phyloP scores from a whole-genome alignment of 176 grass and related monocot species.

The Pharus latifolius region DNA sequence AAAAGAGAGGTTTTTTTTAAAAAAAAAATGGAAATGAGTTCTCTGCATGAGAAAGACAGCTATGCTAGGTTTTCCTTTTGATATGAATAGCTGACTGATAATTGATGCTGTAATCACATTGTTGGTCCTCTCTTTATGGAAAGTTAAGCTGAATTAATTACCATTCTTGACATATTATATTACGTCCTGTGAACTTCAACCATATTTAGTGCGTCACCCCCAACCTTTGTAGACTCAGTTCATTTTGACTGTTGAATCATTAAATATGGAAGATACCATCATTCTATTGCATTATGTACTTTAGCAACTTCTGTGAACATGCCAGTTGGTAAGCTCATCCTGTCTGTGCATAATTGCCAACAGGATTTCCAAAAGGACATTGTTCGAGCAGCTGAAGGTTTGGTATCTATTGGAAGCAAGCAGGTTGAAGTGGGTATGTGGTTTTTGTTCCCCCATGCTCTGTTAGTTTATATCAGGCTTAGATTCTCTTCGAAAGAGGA shows the following conservation, averaged over 20 bases:
- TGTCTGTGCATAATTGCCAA: background rate
- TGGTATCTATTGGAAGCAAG: conserved; percentile 48
- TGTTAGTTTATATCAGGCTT: conserved; percentile 10
- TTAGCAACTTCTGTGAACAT: background rate
- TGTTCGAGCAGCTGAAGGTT: conserved; percentile 67
- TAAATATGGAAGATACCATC: background rate
- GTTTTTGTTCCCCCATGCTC: conserved; percentile 5
- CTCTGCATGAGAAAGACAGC: too few relatives aligned
- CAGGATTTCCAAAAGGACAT: conserved; percentile 99
- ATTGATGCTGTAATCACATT: background rate
- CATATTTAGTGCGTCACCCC: background rate
- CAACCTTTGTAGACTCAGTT: background rate
- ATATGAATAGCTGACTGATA: background rate
- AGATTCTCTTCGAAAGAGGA: background rate
- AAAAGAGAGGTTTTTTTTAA: too few relatives aligned
- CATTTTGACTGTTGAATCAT: background rate
- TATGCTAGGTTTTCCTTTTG: too few relatives aligned
- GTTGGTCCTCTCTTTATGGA: background rate
- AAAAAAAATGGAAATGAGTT: too few relatives aligned
- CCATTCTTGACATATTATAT: background rate
- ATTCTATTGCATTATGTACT: background rate
- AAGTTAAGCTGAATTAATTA: background rate
- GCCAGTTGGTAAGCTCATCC: conserved; percentile 6
- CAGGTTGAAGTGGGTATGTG: conserved; percentile 79
- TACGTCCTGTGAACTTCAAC: background rate